These are phyloP conservation scores for Combretum micranthum DNA, from an alignment of 345 rosid genomes.

Conservation along the genomic window DNA sequence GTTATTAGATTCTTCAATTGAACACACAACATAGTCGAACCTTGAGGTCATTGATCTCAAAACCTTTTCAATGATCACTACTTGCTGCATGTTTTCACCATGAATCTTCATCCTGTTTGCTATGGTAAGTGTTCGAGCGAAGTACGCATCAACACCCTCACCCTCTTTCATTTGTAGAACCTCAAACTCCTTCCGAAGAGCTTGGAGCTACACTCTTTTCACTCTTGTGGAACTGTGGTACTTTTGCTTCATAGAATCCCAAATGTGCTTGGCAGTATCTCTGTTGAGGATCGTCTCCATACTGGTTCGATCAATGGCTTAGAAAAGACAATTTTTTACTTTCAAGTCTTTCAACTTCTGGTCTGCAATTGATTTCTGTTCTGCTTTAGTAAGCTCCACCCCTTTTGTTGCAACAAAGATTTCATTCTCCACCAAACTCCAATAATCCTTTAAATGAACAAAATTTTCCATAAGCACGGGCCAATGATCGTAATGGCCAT, in stretches of 20 bases:
- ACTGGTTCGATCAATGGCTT: constrained; percentile 1
- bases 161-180: constrained; percentile 2
- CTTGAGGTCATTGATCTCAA: constrained; percentile 1
- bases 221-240: constrained; percentile 4
- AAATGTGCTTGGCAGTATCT: constrained; percentile 1
- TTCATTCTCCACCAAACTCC: background rate
- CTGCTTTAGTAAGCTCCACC: background rate
- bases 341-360: background rate
- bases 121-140: background rate
- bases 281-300: constrained; percentile 5
- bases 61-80: background rate
- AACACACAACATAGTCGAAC: constrained; percentile 8
- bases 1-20: constrained; percentile 8
- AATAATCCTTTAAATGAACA: background rate
- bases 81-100: constrained; percentile 6
- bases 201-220: constrained; percentile 4
- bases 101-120: background rate
- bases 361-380: background rate
- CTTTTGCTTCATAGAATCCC: constrained; percentile 7
- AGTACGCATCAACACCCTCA: constrained; percentile 4
- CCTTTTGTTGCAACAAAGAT: background rate
- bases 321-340: constrained; percentile 9
- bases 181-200: constrained; percentile 6
- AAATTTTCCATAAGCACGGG: constrained; percentile 6
- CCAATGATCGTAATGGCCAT: constrained; percentile 13